phyloP scores from a whole-genome alignment of 495 filamentous ascomycete species.

The Annulohypoxylon bovei region DNA sequence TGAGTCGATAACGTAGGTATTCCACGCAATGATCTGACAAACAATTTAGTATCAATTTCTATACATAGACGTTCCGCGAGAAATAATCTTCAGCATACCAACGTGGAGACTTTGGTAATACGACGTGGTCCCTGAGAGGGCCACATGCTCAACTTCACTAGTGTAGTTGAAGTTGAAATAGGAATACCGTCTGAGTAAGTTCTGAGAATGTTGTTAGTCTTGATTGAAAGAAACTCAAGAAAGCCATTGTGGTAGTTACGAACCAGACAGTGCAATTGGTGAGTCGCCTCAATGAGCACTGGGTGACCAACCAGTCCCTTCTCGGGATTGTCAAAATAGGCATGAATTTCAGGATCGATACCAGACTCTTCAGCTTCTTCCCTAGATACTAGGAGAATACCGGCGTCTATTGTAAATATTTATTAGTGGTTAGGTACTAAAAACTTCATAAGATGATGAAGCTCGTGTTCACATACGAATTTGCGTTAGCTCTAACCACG shows the following conservation, averaged over 20 bases:
- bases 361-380: constrained; percentile 29
- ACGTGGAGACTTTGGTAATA: constrained; percentile 29
- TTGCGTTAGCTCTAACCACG: constrained; percentile 27
- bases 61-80: too few species aligned
- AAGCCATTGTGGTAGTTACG: not conserved
- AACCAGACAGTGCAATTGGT: constrained; percentile 33
- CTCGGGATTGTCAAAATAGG: constrained; percentile 28
- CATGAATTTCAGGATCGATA: constrained; percentile 24
- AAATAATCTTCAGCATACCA: not conserved
- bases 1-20: constrained; percentile 21
- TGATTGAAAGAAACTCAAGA: not conserved
- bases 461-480: constrained; percentile 7
- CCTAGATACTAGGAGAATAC: constrained; percentile 21
- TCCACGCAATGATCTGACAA: constrained; percentile 29
- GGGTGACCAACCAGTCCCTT: constrained; percentile 28
- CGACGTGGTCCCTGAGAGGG: constrained; percentile 11
- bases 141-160: constrained; percentile 14
- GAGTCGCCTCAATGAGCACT: constrained; percentile 30
- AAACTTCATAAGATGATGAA: not conserved
- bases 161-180: constrained; percentile 37
- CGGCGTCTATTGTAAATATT: constrained; percentile 14
- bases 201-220: constrained; percentile 2
- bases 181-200: constrained; percentile 26
- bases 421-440: not conserved
- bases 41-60: not conserved